phyloP scores from a whole-genome alignment of 2,329 filamentous ascomycete species.

The Neopestalotiopsis sp. region DNA sequence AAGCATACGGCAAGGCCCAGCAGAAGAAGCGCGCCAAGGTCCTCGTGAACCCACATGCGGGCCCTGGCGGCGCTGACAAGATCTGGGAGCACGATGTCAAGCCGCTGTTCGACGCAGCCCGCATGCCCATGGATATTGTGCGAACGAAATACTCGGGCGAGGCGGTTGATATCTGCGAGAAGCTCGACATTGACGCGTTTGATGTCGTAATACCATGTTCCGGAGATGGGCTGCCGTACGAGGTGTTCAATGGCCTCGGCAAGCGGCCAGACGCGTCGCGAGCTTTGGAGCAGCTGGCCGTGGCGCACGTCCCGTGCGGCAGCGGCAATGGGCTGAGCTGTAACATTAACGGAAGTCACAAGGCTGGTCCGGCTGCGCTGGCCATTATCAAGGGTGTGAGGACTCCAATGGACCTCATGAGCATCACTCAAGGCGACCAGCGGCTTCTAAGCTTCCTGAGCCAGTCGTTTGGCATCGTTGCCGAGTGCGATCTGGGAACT shows the following conservation, averaged over 20 bases:
- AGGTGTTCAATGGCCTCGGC: conserved; percentile 92
- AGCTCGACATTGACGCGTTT: conserved; percentile 77
- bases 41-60: conserved; percentile 88
- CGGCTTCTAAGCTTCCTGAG: conserved; percentile 87
- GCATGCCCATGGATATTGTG: conserved; percentile 76
- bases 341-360: conserved; percentile 84
- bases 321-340: conserved; percentile 93
- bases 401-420: conserved; percentile 85
- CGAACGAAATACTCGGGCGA: conserved; percentile 76
- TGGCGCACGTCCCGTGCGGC: conserved; percentile 88
- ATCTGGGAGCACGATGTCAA: conserved; percentile 77
- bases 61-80: conserved; percentile 76
- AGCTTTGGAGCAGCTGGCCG: conserved; percentile 77
- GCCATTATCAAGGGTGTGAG: conserved; percentile 85
- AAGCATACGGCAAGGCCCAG: conserved; percentile 73
- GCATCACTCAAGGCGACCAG: conserved; percentile 79
- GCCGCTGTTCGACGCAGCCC: conserved; percentile 82
- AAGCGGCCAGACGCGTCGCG: conserved; percentile 74
- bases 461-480: conserved; percentile 87
- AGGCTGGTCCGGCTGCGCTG: conserved; percentile 76
- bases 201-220: conserved; percentile 90
- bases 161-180: conserved; percentile 76
- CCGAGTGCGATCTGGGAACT: conserved; percentile 87
- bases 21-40: conserved; percentile 81
- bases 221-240: conserved; percentile 88